Evolutionary conservation across 441 rosid species (phyloP).

Genomic region (Populus trichocarpa): DNA sequence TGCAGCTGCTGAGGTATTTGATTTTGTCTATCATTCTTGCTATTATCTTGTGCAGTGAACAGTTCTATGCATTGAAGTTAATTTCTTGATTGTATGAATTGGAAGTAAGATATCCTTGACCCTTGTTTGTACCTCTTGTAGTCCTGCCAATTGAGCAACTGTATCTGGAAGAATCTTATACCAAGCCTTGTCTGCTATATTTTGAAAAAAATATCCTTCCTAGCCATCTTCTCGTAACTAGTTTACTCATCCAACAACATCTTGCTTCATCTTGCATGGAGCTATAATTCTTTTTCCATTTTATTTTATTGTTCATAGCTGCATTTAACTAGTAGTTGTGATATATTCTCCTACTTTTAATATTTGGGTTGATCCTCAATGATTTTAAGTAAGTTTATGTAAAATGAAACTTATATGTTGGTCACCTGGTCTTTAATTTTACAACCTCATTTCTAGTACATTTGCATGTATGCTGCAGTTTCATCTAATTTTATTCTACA

Average conservation of each 20-base stretch:
- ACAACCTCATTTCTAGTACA: not conserved
- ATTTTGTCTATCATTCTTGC: conserved; percentile 2
- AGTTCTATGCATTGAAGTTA: not conserved
- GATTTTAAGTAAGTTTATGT: not conserved
- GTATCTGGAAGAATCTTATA: not conserved
- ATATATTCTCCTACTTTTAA: not conserved
- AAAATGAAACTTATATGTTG: not conserved
- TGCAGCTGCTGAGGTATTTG: conserved; percentile 93
- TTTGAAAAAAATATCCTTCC: not conserved
- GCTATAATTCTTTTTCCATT: not conserved
- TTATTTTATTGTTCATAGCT: not conserved
- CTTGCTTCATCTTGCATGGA: not conserved
- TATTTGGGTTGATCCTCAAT: not conserved
- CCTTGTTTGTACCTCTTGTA: not conserved
- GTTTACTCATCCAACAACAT: not conserved
- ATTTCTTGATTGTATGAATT: not conserved
- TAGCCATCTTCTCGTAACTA: not conserved
- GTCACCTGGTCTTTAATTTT: not conserved
- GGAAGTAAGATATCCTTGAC: not conserved
- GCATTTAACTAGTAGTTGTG: not conserved
- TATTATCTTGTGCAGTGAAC: not conserved
- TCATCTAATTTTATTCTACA: not conserved
- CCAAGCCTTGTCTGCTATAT: not conserved
- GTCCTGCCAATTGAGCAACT: not conserved
- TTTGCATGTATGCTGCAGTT: not conserved